Base-by-base conservation (phyloP, 345 rosid genomes). In the Citrus inodora region DNA sequence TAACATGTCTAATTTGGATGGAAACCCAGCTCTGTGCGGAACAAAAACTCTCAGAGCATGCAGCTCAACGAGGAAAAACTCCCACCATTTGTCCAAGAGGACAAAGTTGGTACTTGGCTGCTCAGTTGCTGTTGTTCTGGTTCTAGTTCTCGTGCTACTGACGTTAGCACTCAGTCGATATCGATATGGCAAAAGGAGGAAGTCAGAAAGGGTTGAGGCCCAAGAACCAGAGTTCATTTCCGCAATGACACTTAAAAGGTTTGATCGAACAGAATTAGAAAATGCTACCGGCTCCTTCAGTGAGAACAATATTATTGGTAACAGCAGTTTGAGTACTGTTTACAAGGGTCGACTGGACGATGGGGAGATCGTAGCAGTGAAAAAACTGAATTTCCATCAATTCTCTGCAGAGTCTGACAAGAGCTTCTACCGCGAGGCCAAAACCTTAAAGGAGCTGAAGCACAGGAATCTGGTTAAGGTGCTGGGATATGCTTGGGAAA, bases 401-500 rank as follows among this genome's bases (percentile, higher is more conserved):
- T 92, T 93, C 74, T 82, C 97, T 1, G 78, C 78, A 40, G 94
- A 89, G 79, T 87, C 94, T 3, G 93, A 93, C 38, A 92, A 86
- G 83, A 86, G 87, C 85, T 95, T 93, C 88, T 82, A 90, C 80
- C 87, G 89, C 74, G 98, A 95, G 85, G 83, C 87, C 19, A 93
- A 89, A 76, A 95, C 92, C 46, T 81, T 93, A 78, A 82, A 87
- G 80, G 84, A 84, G 62, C 70, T 95, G 73, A 93, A 88, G 86
- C 98, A 95, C 77, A 87, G 90, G 21, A 93, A 92, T 83, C 82
- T 95, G 37, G 98, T 85, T 67, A 93, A 89, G 71, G 88, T 95
- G 42, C 66, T 95, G 70, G 98, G 98, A 11, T 95, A 87, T 77
- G 92, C 98, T 67, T 95, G 98, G 98, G 92, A 95, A 80, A 90